Conservation (phyloP, 768 basidiomycete species). For the Clitopilus hobsonii region DNA sequence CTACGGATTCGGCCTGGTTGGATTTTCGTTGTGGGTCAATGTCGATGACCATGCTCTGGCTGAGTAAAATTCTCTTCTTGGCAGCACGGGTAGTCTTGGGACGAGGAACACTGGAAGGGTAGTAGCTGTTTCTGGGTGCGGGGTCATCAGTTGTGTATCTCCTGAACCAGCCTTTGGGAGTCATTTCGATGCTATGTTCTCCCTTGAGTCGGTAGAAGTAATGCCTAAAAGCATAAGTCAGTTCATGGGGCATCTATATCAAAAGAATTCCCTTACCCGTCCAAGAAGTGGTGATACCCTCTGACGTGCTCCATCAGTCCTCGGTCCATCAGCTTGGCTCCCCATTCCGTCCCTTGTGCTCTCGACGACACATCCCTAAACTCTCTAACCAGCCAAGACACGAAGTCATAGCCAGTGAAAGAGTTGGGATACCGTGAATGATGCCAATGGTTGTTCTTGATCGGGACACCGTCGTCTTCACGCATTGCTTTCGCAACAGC, state of each 20-base stretch:
- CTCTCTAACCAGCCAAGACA: conserved; percentile 89
- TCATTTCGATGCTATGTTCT: conserved; percentile 68
- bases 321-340: conserved; percentile 67
- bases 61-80: conserved; percentile 67
- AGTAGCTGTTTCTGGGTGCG: conserved; percentile 22
- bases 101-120: conserved; percentile 30
- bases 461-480: conserved; percentile 77
- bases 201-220: conserved; percentile 85
- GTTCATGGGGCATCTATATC: neutral
- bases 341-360: conserved; percentile 78
- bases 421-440: conserved; percentile 66
- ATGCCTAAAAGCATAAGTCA: conserved; percentile 43
- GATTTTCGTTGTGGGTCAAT: conserved; percentile 70
- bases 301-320: conserved; percentile 85
- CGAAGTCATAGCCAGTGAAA: conserved; percentile 87
- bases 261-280: conserved; percentile 55
- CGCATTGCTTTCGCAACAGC: conserved; percentile 81
- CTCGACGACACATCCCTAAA: conserved; percentile 85
- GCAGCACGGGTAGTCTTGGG: conserved; percentile 35
- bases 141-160: conserved; percentile 44
- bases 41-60: conserved; percentile 90
- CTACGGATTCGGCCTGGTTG: conserved; percentile 82
- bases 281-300: conserved; percentile 76
- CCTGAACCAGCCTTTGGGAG: conserved; percentile 73
- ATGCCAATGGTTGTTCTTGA: conserved; percentile 87